These are phyloP conservation scores for Botrytis deweyae DNA, from an alignment of 2,329 filamentous ascomycete species.

Conservation along the genomic window DNA sequence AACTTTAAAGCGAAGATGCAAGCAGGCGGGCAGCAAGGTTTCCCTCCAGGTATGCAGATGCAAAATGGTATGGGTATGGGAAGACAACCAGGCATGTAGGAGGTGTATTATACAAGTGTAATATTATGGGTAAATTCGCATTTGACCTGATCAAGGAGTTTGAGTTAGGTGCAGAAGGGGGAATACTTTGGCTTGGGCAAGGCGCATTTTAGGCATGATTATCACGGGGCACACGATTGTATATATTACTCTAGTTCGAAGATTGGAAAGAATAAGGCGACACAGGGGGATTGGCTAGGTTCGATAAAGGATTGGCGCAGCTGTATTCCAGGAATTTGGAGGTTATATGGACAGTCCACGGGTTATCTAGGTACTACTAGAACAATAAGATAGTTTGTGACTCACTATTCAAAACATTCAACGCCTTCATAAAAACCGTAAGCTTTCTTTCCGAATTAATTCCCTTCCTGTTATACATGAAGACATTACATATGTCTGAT, in stretches of 20 bases:
- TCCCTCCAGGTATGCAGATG: slow-evolving; percentile 35
- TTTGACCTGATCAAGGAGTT: not conserved
- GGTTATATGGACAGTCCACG: not conserved
- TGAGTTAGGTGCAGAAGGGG: not conserved
- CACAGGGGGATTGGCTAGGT: not conserved
- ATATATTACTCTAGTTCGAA: not conserved
- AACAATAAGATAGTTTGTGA: not conserved
- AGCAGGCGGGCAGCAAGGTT: slow-evolving; percentile 19
- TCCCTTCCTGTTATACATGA: not conserved
- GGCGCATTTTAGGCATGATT: slow-evolving; percentile 3
- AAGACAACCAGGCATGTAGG: slow-evolving; percentile 23
- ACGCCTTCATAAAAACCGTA: not conserved
- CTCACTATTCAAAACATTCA: not conserved
- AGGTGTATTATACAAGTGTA: not conserved
- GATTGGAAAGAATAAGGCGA: slow-evolving; percentile 5
- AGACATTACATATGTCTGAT: not conserved
- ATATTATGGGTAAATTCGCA: not conserved
- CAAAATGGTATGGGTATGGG: slow-evolving; percentile 37
- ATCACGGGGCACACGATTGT: not conserved
- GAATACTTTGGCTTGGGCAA: slow-evolving; percentile 1
- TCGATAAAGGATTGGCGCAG: not conserved
- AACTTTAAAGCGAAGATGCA: not conserved
- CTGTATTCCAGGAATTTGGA: not conserved
- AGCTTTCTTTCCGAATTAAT: not conserved
- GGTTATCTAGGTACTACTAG: not conserved